Evolutionary conservation across 306 rosid species (phyloP).

Genomic region (Pueraria montana): DNA sequence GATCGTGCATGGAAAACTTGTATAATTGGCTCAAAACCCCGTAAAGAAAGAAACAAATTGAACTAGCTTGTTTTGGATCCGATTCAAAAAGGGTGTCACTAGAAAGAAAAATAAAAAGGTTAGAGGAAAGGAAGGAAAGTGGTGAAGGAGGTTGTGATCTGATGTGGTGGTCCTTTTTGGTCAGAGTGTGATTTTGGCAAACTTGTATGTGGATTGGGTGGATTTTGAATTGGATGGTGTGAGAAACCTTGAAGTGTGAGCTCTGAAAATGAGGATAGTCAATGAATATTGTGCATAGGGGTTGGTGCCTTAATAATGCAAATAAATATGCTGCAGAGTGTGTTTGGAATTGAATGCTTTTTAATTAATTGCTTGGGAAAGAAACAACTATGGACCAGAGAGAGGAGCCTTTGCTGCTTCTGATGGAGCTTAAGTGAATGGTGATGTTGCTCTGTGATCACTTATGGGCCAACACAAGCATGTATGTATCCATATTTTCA

Average conservation of each 20-base stretch:
- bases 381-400: conserved; percentile 60
- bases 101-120: conserved; percentile 13
- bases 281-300: conserved; percentile 58
- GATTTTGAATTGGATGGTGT: conserved; percentile 1
- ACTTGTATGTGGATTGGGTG: conserved; percentile 10
- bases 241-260: conserved; percentile 55
- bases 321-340: conserved; percentile 58
- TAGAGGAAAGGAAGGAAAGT: background rate
- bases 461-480: too few species aligned
- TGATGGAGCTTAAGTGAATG: conserved; percentile 38
- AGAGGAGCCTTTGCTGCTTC: conserved; percentile 39
- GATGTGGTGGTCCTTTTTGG: background rate
- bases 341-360: conserved; percentile 50
- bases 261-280: conserved; percentile 67
- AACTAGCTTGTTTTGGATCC: conserved; percentile 50
- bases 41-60: conserved; percentile 40
- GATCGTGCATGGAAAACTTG: conserved; percentile 55
- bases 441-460: conserved; percentile 39
- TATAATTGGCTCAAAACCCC: conserved; percentile 59
- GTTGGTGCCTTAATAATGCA: conserved; percentile 53
- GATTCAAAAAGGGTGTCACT: conserved; percentile 47
- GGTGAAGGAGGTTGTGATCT: background rate
- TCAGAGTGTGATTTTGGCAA: background rate
- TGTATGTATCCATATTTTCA: too few species aligned
- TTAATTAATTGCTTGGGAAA: conserved; percentile 53